These are phyloP conservation scores for Aotearoamyces nothofagi DNA, from an alignment of 2,329 filamentous ascomycete genomes.

Conservation along the genomic window DNA sequence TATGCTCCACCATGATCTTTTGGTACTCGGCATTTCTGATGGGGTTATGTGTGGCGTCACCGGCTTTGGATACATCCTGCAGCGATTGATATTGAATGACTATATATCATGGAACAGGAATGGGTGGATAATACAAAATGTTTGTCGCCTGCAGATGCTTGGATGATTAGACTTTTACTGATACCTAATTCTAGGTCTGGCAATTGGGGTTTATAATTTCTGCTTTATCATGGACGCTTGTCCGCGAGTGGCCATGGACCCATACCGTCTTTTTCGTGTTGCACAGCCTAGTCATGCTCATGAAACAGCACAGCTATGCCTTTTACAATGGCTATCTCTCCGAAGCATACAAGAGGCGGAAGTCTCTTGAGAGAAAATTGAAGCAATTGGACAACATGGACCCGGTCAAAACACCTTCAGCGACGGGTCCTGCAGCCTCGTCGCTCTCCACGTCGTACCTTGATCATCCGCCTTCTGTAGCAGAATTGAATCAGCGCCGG, in stretches of 20 bases:
- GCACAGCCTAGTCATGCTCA: slow-evolving; percentile 60
- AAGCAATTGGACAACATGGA: slow-evolving; percentile 40
- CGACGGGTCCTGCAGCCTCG: slow-evolving; percentile 25
- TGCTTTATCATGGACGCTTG: slow-evolving; percentile 49
- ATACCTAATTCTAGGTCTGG: slow-evolving; percentile 37
- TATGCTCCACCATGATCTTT: slow-evolving; percentile 45
- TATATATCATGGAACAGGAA: slow-evolving; percentile 49
- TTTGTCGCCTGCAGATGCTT: slow-evolving; percentile 19
- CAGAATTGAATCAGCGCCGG: slow-evolving; percentile 25
- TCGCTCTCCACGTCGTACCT: slow-evolving; percentile 31
- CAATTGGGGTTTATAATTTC: slow-evolving; percentile 46
- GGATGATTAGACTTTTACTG: neutral
- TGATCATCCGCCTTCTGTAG: slow-evolving; percentile 24
- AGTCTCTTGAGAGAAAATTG: slow-evolving; percentile 30
- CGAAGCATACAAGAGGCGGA: slow-evolving; percentile 36
- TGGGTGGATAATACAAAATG: slow-evolving; percentile 62
- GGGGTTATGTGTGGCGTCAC: slow-evolving; percentile 53
- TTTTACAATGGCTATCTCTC: slow-evolving; percentile 67
- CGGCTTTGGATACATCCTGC: slow-evolving; percentile 48
- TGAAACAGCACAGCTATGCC: slow-evolving; percentile 73
- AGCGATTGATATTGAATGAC: slow-evolving; percentile 41
- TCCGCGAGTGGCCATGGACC: slow-evolving; percentile 70
- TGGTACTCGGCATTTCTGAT: slow-evolving; percentile 46
- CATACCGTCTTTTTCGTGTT: slow-evolving; percentile 67
- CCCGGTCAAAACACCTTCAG: slow-evolving; percentile 27